phyloP scores from a whole-genome alignment of 768 basidiomycete species.

The Panus rudis region DNA sequence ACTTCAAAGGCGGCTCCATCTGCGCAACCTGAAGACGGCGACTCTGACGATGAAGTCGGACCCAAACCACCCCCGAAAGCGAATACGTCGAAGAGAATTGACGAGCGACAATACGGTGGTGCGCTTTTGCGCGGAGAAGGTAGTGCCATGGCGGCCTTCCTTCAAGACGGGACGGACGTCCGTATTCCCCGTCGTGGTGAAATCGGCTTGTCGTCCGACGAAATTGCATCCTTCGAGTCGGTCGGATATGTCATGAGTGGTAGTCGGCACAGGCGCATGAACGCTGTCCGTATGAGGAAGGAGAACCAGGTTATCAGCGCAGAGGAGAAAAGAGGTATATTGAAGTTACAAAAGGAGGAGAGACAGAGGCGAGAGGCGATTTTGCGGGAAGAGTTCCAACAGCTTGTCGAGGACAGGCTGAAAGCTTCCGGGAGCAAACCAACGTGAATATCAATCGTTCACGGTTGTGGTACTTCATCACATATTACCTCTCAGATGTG shows the following conservation, averaged over 20 bases:
- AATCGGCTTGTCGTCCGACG: constrained; percentile 84
- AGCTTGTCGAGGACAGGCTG: constrained; percentile 71
- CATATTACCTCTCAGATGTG: no score
- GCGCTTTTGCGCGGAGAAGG: constrained; percentile 92
- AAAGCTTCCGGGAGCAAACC: constrained; percentile 31
- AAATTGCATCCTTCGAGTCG: constrained; percentile 82
- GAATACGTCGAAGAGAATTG: constrained; percentile 41
- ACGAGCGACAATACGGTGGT: constrained; percentile 85
- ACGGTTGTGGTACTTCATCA: no score
- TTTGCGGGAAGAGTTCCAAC: constrained; percentile 83
- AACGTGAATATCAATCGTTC: no score
- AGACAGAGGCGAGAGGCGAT: constrained; percentile 85
- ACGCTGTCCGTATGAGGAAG: constrained; percentile 96
- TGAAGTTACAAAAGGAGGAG: constrained; percentile 94
- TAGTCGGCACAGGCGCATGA: constrained; percentile 92
- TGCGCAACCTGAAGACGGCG: constrained; percentile 20
- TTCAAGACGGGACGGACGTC: constrained; percentile 68
- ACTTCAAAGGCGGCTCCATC: constrained; percentile 15
- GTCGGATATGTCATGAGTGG: constrained; percentile 99
- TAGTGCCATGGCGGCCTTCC: constrained; percentile 95
- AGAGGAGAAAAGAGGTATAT: constrained; percentile 94
- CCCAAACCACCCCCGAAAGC: constrained; percentile 56
- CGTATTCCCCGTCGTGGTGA: constrained; percentile 99
- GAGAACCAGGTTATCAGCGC: constrained; percentile 99
- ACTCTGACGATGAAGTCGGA: constrained; percentile 64